A percentile compares a stretch with the other conserved stretches of the same genome.
Conservation (phyloP, 768 basidiomycete species). For the Vararia minispora region DNA sequence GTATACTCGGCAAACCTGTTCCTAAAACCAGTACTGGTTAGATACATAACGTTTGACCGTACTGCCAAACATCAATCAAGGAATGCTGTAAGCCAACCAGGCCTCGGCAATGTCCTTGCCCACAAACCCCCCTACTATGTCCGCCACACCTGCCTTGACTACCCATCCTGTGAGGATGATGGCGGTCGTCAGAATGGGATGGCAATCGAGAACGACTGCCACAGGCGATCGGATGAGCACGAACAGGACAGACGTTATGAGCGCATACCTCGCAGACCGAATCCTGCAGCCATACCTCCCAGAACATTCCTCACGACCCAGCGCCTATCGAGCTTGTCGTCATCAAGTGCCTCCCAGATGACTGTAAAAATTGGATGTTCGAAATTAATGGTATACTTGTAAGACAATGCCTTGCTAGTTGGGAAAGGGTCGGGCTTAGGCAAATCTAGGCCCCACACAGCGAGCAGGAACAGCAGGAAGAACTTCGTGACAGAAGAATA, state of each 20-base stretch:
- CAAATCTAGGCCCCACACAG: slow-evolving; percentile 77
- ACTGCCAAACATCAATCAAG: too few relatives aligned
- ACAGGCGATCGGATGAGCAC: not conserved
- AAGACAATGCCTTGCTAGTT: slow-evolving; percentile 4
- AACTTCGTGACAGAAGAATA: slow-evolving; percentile 81
- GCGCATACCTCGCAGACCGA: slow-evolving; percentile 65
- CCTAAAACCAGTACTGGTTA: too few relatives aligned
- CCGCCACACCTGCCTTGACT: slow-evolving; percentile 53
- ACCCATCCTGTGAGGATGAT: slow-evolving; percentile 68
- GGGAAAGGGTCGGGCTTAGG: slow-evolving; percentile 32
- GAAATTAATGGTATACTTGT: slow-evolving; percentile 19
- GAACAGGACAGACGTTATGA: not conserved
- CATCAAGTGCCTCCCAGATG: slow-evolving; percentile 51
- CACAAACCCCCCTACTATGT: slow-evolving; percentile 56
- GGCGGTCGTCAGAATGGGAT: slow-evolving; percentile 63
- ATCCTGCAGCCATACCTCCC: slow-evolving; percentile 81
- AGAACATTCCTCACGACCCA: slow-evolving; percentile 79
- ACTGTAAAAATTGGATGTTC: slow-evolving; percentile 25
- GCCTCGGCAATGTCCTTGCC: slow-evolving; percentile 52
- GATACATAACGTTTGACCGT: too few relatives aligned
- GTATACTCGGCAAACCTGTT: too few relatives aligned
- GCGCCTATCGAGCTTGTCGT: slow-evolving; percentile 66
- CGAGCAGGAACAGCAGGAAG: slow-evolving; percentile 71
- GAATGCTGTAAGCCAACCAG: slow-evolving; percentile 80
- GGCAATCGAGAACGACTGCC: slow-evolving; percentile 66